Percentiles rank a stretch among this genome's conserved stretches.
Evolutionary conservation across 2,329 filamentous ascomycete species (phyloP).

Genomic region (Trichoderma semiorbis): DNA sequence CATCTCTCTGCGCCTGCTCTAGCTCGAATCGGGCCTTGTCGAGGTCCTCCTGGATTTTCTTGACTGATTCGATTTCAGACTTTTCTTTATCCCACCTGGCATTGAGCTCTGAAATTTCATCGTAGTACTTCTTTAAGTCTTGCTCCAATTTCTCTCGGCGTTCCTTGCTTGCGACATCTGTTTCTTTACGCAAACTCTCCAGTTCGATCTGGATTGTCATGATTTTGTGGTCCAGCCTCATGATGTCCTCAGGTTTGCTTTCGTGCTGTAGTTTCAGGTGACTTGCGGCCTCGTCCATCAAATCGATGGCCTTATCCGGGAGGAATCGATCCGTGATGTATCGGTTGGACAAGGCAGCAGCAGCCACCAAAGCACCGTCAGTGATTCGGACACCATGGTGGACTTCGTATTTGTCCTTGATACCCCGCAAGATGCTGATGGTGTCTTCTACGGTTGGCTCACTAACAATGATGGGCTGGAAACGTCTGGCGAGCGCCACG

Average conservation of each 20-base stretch:
- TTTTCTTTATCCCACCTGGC: slow-evolving; percentile 89
- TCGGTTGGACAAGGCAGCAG: slow-evolving; percentile 86
- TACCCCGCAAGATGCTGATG: slow-evolving; percentile 90
- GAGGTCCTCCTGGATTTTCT: slow-evolving; percentile 81
- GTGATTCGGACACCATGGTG: slow-evolving; percentile 96
- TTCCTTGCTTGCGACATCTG: slow-evolving; percentile 83
- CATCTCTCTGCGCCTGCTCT: slow-evolving; percentile 80
- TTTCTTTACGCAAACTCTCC: slow-evolving; percentile 91
- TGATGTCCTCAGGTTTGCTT: slow-evolving; percentile 92
- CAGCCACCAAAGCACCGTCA: slow-evolving; percentile 85
- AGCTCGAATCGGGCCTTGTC: slow-evolving; percentile 82
- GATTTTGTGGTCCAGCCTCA: slow-evolving; percentile 87
- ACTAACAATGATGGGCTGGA: slow-evolving; percentile 91
- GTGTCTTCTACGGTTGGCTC: slow-evolving; percentile 90
- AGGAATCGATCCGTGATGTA: slow-evolving; percentile 96
- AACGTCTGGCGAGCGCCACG: slow-evolving; percentile 83
- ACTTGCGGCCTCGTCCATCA: slow-evolving; percentile 93
- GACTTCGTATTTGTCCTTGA: slow-evolving; percentile 96
- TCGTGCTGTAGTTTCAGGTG: slow-evolving; percentile 90
- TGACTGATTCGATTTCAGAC: slow-evolving; percentile 79
- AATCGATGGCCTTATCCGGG: slow-evolving; percentile 94
- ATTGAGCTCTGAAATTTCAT: slow-evolving; percentile 70
- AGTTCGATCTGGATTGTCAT: slow-evolving; percentile 98
- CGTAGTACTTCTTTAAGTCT: slow-evolving; percentile 71
- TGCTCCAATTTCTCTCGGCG: slow-evolving; percentile 80